Percentiles rank a stretch among this genome's conserved stretches.
phyloP scores from a whole-genome alignment of 192 early-diverging fungal species.

The Powellomyces hirtus region DNA sequence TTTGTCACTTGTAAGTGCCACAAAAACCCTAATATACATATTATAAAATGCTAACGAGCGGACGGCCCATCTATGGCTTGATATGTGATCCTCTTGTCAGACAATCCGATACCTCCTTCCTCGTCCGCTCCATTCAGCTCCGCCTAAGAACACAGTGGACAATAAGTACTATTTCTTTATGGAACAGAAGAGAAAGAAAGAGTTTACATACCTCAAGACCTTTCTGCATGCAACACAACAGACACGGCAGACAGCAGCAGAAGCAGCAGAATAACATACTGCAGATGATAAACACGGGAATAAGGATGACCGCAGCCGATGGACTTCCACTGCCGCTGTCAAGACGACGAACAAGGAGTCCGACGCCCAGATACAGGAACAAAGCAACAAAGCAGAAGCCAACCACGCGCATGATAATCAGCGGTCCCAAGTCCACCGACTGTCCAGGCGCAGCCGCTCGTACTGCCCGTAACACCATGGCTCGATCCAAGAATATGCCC shows the following conservation, averaged over 20 bases:
- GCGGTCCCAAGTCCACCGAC: conserved; percentile 19
- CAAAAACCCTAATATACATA: too few relatives aligned
- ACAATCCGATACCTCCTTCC: not conserved
- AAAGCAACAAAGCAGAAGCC: conserved; percentile 25
- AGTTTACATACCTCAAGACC: conserved; percentile 5
- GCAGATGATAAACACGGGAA: conserved; percentile 54
- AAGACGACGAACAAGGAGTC: conserved; percentile 42
- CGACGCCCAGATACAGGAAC: conserved; percentile 40
- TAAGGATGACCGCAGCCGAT: conserved; percentile 44
- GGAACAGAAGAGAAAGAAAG: not conserved
- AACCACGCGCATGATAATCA: conserved; percentile 19
- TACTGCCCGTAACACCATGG: not conserved
- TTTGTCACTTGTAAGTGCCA: too few relatives aligned
- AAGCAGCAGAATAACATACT: conserved; percentile 42
- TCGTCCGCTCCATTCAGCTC: not conserved
- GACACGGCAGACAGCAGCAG: conserved; percentile 46
- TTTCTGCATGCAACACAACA: conserved; percentile 8
- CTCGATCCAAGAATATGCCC: conserved; percentile 13
- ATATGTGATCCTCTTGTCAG: not conserved
- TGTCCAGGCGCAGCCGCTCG: not conserved
- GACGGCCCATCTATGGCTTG: not conserved
- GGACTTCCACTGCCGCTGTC: conserved; percentile 18
- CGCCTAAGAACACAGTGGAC: not conserved
- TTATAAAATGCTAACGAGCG: too few relatives aligned
- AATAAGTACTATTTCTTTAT: not conserved